phyloP scores from a whole-genome alignment of 2,329 filamentous ascomycete genomes.

The Aspergillus fructus region DNA sequence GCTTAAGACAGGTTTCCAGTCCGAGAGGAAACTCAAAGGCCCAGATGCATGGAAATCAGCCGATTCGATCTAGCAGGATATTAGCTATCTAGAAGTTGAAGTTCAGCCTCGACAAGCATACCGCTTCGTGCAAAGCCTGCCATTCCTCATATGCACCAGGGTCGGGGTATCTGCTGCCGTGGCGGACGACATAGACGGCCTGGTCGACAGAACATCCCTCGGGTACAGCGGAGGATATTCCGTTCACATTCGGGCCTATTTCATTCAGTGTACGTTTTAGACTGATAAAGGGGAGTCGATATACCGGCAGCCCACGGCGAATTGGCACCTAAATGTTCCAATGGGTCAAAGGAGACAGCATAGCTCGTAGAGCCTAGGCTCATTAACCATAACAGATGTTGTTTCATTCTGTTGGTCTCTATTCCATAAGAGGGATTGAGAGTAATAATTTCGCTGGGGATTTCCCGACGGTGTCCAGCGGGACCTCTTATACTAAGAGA shows the following conservation, averaged over 20 bases:
- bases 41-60: constrained; percentile 55
- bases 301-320: constrained; percentile 54
- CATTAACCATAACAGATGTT: constrained; percentile 7
- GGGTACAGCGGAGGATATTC: constrained; percentile 8
- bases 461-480: neutral
- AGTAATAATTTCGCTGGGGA: neutral
- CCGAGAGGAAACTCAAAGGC: constrained; percentile 56
- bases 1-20: constrained; percentile 59
- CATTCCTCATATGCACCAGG: constrained; percentile 13
- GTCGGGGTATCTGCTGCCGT: constrained; percentile 16
- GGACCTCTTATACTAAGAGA: neutral
- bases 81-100: neutral
- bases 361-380: constrained; percentile 11
- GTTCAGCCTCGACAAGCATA: neutral
- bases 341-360: constrained; percentile 32
- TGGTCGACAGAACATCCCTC: constrained; percentile 13
- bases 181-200: constrained; percentile 14
- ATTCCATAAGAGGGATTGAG: neutral
- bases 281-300: neutral
- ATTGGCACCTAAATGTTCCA: constrained; percentile 54
- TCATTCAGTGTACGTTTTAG: neutral
- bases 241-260: constrained; percentile 13
- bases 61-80: constrained; percentile 48
- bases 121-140: constrained; percentile 33
- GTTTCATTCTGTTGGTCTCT: constrained; percentile 8